Evolutionary conservation across 441 rosid species (phyloP).

Genomic region (Jatropha podagrica): DNA sequence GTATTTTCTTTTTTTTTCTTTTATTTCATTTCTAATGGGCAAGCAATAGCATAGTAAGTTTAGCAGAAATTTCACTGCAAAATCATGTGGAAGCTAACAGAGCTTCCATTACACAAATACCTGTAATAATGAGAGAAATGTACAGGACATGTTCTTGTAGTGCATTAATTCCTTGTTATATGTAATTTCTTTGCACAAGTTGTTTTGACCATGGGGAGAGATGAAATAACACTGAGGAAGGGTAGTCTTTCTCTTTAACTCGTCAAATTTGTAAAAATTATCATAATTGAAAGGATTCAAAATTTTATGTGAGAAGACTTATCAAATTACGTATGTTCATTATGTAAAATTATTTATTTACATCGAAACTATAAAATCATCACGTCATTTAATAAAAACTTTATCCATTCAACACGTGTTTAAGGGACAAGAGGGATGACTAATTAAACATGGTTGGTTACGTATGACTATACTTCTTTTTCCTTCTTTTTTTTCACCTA

Average conservation of each 20-base stretch:
- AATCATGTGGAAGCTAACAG: conserved; percentile 19
- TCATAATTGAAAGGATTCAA: no score
- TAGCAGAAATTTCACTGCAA: conserved; percentile 18
- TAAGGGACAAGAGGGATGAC: neutral
- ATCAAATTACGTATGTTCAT: no score
- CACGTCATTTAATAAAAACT: neutral
- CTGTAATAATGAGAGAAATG: conserved; percentile 26
- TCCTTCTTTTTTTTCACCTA: no score
- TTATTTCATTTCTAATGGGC: neutral
- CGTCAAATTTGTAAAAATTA: no score
- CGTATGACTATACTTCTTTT: no score
- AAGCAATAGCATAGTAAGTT: neutral
- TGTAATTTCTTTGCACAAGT: neutral
- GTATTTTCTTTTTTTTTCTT: neutral
- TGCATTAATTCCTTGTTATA: conserved; percentile 17
- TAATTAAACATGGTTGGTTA: no score
- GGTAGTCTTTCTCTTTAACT: no score
- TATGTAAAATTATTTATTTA: no score
- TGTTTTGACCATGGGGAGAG: neutral
- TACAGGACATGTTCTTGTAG: conserved; percentile 18
- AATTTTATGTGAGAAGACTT: no score
- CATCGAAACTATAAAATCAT: no score
- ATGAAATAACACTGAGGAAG: no score
- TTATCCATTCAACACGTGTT: neutral
- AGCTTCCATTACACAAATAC: conserved; percentile 13